Evolutionary conservation across 805 yeast genomes (phyloP).

Genomic region (Maudiozyma barnettii): DNA sequence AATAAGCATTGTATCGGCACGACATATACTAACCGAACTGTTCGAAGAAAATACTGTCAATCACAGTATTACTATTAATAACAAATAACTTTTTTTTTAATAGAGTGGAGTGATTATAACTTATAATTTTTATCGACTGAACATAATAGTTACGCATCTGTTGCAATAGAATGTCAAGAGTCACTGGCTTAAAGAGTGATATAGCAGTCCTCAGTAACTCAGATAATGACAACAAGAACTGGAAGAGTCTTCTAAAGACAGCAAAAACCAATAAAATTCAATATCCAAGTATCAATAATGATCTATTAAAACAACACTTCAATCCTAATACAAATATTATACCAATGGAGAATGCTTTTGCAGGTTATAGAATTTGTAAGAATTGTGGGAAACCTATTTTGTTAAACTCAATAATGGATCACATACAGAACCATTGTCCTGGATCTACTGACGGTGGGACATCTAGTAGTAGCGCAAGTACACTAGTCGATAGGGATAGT

Average conservation of each 20-base stretch:
- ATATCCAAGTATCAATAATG: conserved; percentile 7
- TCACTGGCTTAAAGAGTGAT: neutral
- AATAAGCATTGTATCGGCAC: too few relatives aligned
- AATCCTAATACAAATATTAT: conserved; percentile 16
- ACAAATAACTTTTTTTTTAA: too few relatives aligned
- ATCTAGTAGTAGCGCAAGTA: neutral
- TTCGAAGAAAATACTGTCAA: too few relatives aligned
- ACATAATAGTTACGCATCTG: neutral
- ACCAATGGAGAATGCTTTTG: conserved; percentile 1
- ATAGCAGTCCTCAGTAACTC: neutral
- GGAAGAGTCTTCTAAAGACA: conserved; percentile 13
- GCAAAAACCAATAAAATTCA: conserved; percentile 1
- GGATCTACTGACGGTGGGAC: conserved; percentile 1
- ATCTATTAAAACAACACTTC: conserved; percentile 12
- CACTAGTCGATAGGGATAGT: neutral
- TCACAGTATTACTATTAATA: too few relatives aligned
- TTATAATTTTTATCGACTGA: neutral
- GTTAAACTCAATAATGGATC: conserved; percentile 20
- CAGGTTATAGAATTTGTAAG: conserved; percentile 24
- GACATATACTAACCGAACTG: too few relatives aligned
- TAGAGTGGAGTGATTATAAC: neutral
- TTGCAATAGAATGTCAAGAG: neutral
- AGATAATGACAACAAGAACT: conserved; percentile 2
- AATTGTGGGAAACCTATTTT: conserved; percentile 27
- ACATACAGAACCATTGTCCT: conserved; percentile 21